phyloP scores from a whole-genome alignment of 2,329 filamentous ascomycete species.

The Volutella citrinella region DNA sequence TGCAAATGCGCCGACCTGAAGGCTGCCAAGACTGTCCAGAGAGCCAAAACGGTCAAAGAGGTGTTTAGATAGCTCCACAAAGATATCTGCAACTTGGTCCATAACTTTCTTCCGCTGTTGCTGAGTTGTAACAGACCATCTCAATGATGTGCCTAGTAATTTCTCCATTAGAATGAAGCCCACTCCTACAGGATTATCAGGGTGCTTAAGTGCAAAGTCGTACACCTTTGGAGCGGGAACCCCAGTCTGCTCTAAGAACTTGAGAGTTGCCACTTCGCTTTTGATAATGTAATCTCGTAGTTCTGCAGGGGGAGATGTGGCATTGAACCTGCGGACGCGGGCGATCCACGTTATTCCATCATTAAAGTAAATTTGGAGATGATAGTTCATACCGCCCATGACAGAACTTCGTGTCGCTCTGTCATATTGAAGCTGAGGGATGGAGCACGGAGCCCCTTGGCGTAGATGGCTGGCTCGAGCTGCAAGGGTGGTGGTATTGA shows the following conservation, averaged over 20 bases:
- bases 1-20: slow-evolving; percentile 34
- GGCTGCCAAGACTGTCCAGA: slow-evolving; percentile 23
- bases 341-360: slow-evolving; percentile 42
- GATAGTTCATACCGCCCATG: slow-evolving; percentile 45
- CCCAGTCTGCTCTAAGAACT: slow-evolving; percentile 33
- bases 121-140: slow-evolving; percentile 30
- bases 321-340: slow-evolving; percentile 38
- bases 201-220: slow-evolving; percentile 31
- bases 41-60: slow-evolving; percentile 36
- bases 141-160: slow-evolving; percentile 34
- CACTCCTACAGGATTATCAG: slow-evolving; percentile 33
- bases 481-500: slow-evolving; percentile 35
- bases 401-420: slow-evolving; percentile 30
- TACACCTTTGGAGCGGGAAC: slow-evolving; percentile 37
- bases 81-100: slow-evolving; percentile 35
- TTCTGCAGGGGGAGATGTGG: slow-evolving; percentile 34
- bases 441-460: slow-evolving; percentile 32
- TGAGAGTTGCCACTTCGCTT: slow-evolving; percentile 40
- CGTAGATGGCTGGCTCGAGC: slow-evolving; percentile 34
- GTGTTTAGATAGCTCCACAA: slow-evolving; percentile 35
- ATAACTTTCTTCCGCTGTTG: slow-evolving; percentile 34
- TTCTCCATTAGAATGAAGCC: slow-evolving; percentile 43
- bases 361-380: slow-evolving; percentile 39
- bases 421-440: slow-evolving; percentile 35
- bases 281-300: slow-evolving; percentile 33